These are phyloP conservation scores for Dictyostelium citrinum DNA, from an alignment of 78 protist species.

Conservation along the genomic window DNA sequence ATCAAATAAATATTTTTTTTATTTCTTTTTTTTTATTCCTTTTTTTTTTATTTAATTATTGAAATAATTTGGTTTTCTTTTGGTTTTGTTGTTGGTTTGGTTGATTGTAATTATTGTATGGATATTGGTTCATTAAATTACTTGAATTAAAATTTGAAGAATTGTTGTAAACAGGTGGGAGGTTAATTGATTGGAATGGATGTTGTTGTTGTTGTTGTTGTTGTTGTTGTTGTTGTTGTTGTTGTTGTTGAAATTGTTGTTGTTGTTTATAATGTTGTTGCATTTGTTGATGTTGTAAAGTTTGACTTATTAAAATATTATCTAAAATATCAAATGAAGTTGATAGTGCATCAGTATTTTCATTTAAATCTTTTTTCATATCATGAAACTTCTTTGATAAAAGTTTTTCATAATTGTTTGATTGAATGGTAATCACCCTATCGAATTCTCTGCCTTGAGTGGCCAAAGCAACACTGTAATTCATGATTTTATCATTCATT, in stretches of 20 bases:
- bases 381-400: conserved; percentile 34
- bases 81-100: background rate
- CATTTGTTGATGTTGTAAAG: background rate
- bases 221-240: background rate
- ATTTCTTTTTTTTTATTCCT: background rate
- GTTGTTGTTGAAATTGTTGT: background rate
- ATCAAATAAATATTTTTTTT: background rate
- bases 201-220: background rate
- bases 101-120: background rate
- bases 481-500: background rate
- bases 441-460: conserved; percentile 27
- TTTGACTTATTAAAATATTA: background rate
- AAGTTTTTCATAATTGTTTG: conserved; percentile 54
- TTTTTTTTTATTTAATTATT: background rate
- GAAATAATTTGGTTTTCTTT: background rate
- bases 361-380: conserved; percentile 43
- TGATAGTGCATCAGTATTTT: background rate
- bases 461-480: background rate
- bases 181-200: background rate
- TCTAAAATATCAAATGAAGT: conserved; percentile 18
- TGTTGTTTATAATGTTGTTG: background rate
- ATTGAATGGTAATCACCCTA: conserved; percentile 28
- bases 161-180: background rate
- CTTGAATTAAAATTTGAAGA: background rate
- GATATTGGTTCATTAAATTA: background rate